Base-by-base conservation (phyloP, 1,139 yeast species). In the Hanseniaspora uvarum region DNA sequence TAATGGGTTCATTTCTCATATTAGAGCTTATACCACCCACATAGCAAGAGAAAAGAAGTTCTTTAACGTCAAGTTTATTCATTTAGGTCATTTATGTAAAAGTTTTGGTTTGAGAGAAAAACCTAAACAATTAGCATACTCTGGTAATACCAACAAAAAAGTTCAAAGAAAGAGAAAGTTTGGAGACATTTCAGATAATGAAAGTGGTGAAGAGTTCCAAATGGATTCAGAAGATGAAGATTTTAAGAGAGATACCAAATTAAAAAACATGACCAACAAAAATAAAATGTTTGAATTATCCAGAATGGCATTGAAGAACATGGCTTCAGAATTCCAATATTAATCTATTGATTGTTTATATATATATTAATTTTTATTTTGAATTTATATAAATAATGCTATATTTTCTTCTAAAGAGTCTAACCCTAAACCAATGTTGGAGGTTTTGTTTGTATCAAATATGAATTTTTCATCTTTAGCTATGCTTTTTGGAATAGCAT, bases 11-110 rank as follows among this genome's bases (percentile, higher is more conserved):
- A 80, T 85, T 10, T 83, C 95, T 58, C 97, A 92, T 67, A 74
- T 92, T 43, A 76, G 97, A 63, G 98, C 98, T 0, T 92, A 92
- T 65, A 87, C 98, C n/a, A 92, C 99, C 0, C 99, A 92, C 71
- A 77, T 87, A 58, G 72, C 89, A 0, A 64, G 80, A 1, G 98
- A 94, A 67, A 78, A 92, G 63, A 76, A 74, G 45, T 80, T 77
- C 58, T 92, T 92, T 72, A 88, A 86, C 63, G 80, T 92, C 33
- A 85, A 84, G 62, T 71, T 75, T 40, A 71, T 94, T 57, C 99
- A 92, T 73, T 72, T 94, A 61, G 99, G 98, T 24, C 98, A 92
- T 71, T 72, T 94, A 62, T 97, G 97, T 21, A 92, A 92, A 68
- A 78, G 94, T 60, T 94, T 94, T 68, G 99, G 94, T 1, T 72